Base-by-base conservation (phyloP, 148 eudicot genomes). In the Gaultheria prostrata region DNA sequence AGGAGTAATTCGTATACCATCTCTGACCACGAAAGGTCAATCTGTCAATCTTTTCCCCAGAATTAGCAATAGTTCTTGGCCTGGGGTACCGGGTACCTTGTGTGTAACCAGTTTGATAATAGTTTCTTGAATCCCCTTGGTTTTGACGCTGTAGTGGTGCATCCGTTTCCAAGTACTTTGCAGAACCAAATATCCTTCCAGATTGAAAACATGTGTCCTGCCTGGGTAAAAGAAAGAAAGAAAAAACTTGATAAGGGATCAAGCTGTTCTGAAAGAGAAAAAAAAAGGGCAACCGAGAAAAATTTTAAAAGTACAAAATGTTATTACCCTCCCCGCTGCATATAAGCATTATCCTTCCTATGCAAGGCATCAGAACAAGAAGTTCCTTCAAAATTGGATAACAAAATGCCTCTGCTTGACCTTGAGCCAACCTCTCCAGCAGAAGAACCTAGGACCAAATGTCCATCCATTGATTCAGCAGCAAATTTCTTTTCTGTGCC, bases 261-360 rank as follows among this genome's bases (percentile, higher is more conserved):
- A 32, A 33, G 53, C 70, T 39, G 75, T 56, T 46, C n/a, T 21
- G 24, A 77, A 28, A 33, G 35, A 33, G 35, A 33, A 2, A 33
- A 6, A 46, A 76, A 18, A 48, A 59, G 32, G 21, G 17, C 1
- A 50, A 5, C 26, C 9, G 30, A 39, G 18, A 28, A 46, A 14
- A 24, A 76, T 14, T 46, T 8, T 43, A 39, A 24, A 50, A 56
- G 32, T 39, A 26, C 1, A 65, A 33, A 65, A 33, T 50, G 8
- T 54, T 65, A n/a, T 71, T 89, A 91, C 93, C 93, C 88, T 91
- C 85, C 83, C 81, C 86, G 80, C 43, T 78, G 80, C 61, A 81
- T 43, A 30, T 78, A 77, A 45, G 72, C 65, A 39, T 21, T 48
- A 84, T 82, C 83, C 80, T 82, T 87, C 84, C 87, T 81, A 61